Evolutionary conservation across 1,284 basidiomycete genomes (phyloP).

Genomic region (Irpex lacteus): DNA sequence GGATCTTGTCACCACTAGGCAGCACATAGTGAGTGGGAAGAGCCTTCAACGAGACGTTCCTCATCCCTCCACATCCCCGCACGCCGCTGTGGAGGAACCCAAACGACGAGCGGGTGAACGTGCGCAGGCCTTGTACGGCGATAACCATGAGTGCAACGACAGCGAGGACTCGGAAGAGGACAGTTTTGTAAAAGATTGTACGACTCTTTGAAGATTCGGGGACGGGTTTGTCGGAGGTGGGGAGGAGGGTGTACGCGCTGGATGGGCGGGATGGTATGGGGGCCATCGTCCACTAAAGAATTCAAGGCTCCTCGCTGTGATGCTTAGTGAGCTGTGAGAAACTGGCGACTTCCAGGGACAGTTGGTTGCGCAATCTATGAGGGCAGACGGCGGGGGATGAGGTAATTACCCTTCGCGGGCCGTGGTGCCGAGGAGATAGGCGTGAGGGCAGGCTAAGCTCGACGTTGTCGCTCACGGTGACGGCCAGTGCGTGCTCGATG

Average conservation of each 20-base stretch:
- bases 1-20: constrained; percentile 61
- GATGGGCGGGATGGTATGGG: not conserved
- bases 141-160: constrained; percentile 23
- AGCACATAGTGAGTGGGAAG: constrained; percentile 51
- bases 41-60: constrained; percentile 18
- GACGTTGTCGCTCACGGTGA: no score
- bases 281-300: not conserved
- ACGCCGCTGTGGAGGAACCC: constrained; percentile 5
- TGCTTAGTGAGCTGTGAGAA: no score
- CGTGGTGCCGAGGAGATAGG: no score
- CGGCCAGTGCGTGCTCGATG: not conserved
- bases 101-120: not conserved
- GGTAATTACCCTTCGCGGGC: not conserved
- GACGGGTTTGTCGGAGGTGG: not conserved
- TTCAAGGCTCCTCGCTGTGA: no score
- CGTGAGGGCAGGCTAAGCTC: no score
- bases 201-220: not conserved
- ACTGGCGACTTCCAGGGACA: no score
- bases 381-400: not conserved
- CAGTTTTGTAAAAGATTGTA: not conserved
- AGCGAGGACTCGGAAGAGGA: constrained; percentile 21
- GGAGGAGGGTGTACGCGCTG: not conserved
- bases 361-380: no score
- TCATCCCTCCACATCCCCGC: not conserved
- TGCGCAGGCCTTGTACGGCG: constrained; percentile 18